phyloP scores from a whole-genome alignment of 164 flowering plant species.

The Dillenia turbinata region DNA sequence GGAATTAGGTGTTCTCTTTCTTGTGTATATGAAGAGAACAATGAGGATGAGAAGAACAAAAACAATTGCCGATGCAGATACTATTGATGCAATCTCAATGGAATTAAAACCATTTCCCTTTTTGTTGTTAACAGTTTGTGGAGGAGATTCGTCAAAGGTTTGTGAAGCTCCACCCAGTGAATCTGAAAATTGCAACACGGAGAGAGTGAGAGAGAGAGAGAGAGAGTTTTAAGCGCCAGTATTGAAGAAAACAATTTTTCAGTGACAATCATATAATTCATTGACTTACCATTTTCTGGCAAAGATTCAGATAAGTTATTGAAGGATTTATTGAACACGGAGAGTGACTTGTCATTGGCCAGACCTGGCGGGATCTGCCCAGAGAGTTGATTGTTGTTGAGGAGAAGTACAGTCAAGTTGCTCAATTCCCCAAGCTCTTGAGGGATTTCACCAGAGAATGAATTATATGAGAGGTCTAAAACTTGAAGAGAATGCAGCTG shows the following conservation, averaged over 20 bases:
- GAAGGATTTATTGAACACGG: constrained; percentile 19
- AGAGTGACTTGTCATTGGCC: constrained; percentile 13
- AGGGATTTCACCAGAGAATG: constrained; percentile 29
- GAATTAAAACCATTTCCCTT: constrained; percentile 24
- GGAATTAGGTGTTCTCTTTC: constrained; percentile 28
- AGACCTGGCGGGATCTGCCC: constrained; percentile 27
- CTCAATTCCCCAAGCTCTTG: constrained; percentile 14
- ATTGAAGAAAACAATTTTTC: constrained; percentile 14
- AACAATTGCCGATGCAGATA: constrained; percentile 45
- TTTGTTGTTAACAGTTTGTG: not conserved
- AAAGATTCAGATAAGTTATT: constrained; percentile 21
- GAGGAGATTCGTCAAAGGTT: constrained; percentile 7
- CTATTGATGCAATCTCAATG: constrained; percentile 46
- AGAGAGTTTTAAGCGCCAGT: constrained; percentile 1
- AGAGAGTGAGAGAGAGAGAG: not conserved
- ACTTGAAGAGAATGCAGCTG: constrained; percentile 21
- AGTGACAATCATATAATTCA: constrained; percentile 9
- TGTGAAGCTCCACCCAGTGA: constrained; percentile 1
- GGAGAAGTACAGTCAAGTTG: constrained; percentile 18
- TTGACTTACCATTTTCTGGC: constrained; percentile 1
- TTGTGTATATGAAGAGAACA: constrained; percentile 29
- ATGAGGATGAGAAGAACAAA: constrained; percentile 38
- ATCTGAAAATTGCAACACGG: constrained; percentile 1
- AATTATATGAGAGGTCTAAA: constrained; percentile 29
- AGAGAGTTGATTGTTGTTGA: constrained; percentile 26